Percentiles rank a stretch among this genome's conserved stretches.
Evolutionary conservation across 768 basidiomycete species (phyloP).

Genomic region (Lactarius pseudohatsudake): DNA sequence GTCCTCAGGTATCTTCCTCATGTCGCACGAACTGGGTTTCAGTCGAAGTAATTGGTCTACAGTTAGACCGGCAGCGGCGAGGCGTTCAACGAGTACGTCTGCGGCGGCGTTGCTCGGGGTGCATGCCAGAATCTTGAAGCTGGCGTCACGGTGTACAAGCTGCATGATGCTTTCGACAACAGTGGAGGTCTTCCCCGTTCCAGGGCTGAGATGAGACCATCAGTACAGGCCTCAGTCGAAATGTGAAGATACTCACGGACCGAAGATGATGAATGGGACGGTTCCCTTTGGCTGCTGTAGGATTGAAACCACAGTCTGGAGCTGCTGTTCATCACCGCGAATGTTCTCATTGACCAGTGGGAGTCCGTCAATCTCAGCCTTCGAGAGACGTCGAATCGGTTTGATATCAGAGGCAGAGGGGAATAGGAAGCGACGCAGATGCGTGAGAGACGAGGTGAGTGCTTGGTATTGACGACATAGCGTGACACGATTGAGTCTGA

Average conservation of each 20-base stretch:
- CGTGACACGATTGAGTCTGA: slow-evolving; percentile 54
- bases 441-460: slow-evolving; percentile 42
- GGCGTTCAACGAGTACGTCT: slow-evolving; percentile 37
- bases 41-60: slow-evolving; percentile 49
- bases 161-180: slow-evolving; percentile 41
- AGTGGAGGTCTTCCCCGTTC: slow-evolving; percentile 43
- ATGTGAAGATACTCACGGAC: slow-evolving; percentile 48
- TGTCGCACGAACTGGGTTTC: slow-evolving; percentile 47
- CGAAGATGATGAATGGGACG: slow-evolving; percentile 59
- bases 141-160: slow-evolving; percentile 31
- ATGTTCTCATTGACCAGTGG: slow-evolving; percentile 46
- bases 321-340: slow-evolving; percentile 46
- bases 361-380: slow-evolving; percentile 22
- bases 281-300: slow-evolving; percentile 45
- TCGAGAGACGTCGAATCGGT: slow-evolving; percentile 22
- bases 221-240: not conserved
- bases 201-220: slow-evolving; percentile 35
- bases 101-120: slow-evolving; percentile 42
- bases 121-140: slow-evolving; percentile 36
- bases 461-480: slow-evolving; percentile 61
- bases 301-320: slow-evolving; percentile 51
- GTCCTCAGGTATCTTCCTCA: slow-evolving; percentile 37
- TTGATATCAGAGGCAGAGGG: slow-evolving; percentile 40
- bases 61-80: slow-evolving; percentile 26
- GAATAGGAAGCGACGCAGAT: slow-evolving; percentile 51